A percentile compares a stretch with the other conserved stretches of the same genome.
Conservation (phyloP, 768 basidiomycete species). For the Tephrocybe rancida region DNA sequence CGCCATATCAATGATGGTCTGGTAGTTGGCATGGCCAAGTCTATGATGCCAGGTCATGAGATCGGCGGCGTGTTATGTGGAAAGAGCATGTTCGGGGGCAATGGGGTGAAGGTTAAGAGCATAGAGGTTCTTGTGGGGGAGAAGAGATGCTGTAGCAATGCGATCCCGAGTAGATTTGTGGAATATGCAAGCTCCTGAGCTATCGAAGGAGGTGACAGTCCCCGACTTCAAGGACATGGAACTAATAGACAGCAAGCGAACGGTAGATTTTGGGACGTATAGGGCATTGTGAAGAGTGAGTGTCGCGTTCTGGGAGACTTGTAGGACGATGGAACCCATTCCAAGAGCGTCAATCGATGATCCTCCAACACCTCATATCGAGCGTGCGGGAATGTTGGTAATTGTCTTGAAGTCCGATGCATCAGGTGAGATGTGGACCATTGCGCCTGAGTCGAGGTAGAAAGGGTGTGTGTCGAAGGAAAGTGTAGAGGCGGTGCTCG, state of each 20-base stretch:
- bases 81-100: constrained; percentile 19
- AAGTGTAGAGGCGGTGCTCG: too few relatives aligned
- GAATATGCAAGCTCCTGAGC: constrained; percentile 9
- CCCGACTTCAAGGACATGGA: constrained; percentile 13
- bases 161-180: too few relatives aligned
- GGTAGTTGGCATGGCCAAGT: constrained; percentile 31
- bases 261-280: constrained; percentile 22
- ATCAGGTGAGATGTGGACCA: too few relatives aligned
- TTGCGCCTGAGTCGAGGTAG: too few relatives aligned
- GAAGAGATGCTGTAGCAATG: constrained; percentile 15
- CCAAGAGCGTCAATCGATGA: too few relatives aligned
- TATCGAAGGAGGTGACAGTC: constrained; percentile 19
- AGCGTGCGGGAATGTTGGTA: too few relatives aligned
- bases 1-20: constrained; percentile 21
- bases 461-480: too few relatives aligned
- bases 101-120: constrained; percentile 14
- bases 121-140: constrained; percentile 17
- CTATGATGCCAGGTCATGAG: constrained; percentile 29
- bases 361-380: too few relatives aligned
- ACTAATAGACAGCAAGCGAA: constrained; percentile 25
- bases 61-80: neutral
- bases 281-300: constrained; percentile 19
- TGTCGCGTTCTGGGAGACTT: too few relatives aligned
- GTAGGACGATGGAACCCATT: too few relatives aligned
- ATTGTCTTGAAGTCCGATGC: too few relatives aligned